Evolutionary conservation across 352 stramenopile genomes (phyloP).

Genomic region (Phytophthora foliorum): DNA sequence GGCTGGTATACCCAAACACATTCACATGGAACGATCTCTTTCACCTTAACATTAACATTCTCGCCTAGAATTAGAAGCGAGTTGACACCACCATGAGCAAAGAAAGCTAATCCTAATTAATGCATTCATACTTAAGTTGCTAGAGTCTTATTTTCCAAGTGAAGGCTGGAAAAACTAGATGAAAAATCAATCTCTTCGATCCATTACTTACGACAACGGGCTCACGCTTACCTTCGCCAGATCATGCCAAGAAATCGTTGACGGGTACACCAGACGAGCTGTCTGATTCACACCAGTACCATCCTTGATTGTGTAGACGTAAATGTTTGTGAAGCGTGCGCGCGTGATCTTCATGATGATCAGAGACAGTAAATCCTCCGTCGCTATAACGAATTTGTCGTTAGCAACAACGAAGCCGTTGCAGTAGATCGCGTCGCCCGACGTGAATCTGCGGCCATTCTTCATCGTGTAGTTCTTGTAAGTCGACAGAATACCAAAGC

Average conservation of each 20-base stretch:
- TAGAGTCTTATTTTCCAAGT: not conserved
- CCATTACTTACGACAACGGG: constrained; percentile 25
- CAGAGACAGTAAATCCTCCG: constrained; percentile 49
- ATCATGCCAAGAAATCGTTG: constrained; percentile 51
- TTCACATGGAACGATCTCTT: constrained; percentile 50
- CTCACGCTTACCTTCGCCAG: constrained; percentile 44
- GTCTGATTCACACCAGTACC: constrained; percentile 44
- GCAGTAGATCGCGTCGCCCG: constrained; percentile 65
- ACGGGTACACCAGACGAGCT: constrained; percentile 54
- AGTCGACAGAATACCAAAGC: constrained; percentile 43
- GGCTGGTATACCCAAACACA: constrained; percentile 51
- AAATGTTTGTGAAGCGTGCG: constrained; percentile 51
- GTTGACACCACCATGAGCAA: not conserved
- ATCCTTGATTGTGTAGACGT: constrained; percentile 54
- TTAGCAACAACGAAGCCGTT: constrained; percentile 68
- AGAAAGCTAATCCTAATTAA: constrained; percentile 7
- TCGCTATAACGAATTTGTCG: constrained; percentile 59
- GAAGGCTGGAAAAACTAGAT: not conserved
- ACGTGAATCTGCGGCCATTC: constrained; percentile 25
- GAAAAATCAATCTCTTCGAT: not conserved
- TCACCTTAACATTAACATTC: constrained; percentile 50
- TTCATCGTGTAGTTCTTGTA: constrained; percentile 61
- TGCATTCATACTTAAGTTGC: constrained; percentile 25
- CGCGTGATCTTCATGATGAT: constrained; percentile 56
- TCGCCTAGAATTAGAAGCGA: constrained; percentile 18